Evolutionary conservation across 768 basidiomycete species (phyloP).

Genomic region (Russula ochroleuca): DNA sequence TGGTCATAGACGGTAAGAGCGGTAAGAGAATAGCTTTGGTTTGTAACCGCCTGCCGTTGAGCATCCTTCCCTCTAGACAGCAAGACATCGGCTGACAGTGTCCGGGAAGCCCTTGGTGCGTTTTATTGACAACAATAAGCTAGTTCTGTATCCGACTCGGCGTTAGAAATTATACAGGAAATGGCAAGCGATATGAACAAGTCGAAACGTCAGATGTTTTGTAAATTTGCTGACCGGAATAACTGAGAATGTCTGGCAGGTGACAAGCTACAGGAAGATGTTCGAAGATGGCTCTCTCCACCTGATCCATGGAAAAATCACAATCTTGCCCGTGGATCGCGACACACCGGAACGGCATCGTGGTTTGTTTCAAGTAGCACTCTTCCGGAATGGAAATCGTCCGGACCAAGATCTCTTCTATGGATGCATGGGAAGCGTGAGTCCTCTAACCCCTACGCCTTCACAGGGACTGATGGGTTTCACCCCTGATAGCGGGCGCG

Average conservation of each 20-base stretch:
- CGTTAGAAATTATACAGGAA: neutral
- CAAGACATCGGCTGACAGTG: neutral
- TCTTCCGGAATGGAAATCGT: neutral
- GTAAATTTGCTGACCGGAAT: neutral
- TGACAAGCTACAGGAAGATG: neutral
- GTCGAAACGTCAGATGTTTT: neutral
- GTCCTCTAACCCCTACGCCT: neutral
- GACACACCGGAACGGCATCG: neutral
- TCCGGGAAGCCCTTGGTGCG: neutral
- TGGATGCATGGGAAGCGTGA: neutral
- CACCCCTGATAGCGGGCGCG: neutral
- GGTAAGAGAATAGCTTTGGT: neutral
- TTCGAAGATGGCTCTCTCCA: neutral
- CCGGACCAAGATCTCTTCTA: neutral
- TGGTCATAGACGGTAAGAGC: neutral
- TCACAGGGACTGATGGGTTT: neutral
- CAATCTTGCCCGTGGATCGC: neutral
- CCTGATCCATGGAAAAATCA: conserved; percentile 10
- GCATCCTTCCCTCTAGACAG: neutral
- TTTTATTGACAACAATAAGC: neutral
- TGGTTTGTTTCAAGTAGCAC: neutral
- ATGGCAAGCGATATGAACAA: neutral
- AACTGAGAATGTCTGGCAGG: neutral
- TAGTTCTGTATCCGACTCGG: neutral
- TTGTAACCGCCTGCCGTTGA: neutral